A percentile compares a stretch with the other conserved stretches of the same genome.
Evolutionary conservation across 345 rosid genomes (phyloP).

Genomic region (Angophora floribunda): DNA sequence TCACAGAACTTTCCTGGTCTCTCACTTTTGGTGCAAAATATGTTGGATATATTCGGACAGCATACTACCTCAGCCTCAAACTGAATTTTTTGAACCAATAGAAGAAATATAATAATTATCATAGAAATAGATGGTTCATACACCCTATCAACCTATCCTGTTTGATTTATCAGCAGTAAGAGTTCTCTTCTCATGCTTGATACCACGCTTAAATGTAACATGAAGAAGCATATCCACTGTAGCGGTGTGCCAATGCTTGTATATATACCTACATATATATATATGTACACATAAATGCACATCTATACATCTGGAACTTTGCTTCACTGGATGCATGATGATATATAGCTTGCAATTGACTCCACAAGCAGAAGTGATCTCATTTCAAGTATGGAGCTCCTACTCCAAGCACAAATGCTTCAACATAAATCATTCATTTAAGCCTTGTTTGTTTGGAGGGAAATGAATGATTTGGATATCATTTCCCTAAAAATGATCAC

Average conservation of each 20-base stretch:
- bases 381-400: not conserved
- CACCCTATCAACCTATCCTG: not conserved
- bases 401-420: not conserved
- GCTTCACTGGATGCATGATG: not conserved
- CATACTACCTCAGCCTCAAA: not conserved
- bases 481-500: not conserved
- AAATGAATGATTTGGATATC: not conserved
- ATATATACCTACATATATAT: not conserved
- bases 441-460: not conserved
- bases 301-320: not conserved
- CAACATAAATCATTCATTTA: not conserved
- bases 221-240: not conserved
- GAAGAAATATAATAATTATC: not conserved
- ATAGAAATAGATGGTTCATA: not conserved
- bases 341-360: not conserved
- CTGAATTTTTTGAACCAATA: not conserved
- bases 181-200: not conserved
- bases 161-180: not conserved
- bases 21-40: not conserved
- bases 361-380: not conserved
- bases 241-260: fast-evolving
- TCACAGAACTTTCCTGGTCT: not conserved
- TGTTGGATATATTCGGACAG: fast-evolving
- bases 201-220: not conserved
- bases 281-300: not conserved